Percentiles rank a stretch among this genome's conserved stretches.
Conservation (phyloP, 257 asterid genomes). For the Solanum peruvianum region DNA sequence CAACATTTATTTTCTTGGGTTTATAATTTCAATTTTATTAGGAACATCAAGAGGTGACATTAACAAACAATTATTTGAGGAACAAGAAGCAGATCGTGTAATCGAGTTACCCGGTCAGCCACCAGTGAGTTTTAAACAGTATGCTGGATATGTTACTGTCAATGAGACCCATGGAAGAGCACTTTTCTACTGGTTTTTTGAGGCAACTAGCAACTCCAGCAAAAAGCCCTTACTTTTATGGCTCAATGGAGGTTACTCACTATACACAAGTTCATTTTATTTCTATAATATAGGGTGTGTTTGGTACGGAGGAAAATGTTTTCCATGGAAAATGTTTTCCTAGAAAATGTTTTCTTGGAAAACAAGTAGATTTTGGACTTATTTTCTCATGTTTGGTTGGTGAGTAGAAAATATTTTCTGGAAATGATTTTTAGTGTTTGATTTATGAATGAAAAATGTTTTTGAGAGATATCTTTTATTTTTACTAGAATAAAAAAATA, state of each 20-base stretch:
- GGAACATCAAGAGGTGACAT: background rate
- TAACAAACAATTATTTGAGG: background rate
- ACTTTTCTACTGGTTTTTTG: slow-evolving; percentile 75
- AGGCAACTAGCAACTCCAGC: slow-evolving; percentile 31
- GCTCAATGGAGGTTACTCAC: slow-evolving; percentile 63
- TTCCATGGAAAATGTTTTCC: too few relatives aligned
- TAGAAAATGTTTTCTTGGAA: too few relatives aligned
- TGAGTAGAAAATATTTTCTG: too few relatives aligned
- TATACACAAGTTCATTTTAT: background rate
- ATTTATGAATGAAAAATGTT: too few relatives aligned
- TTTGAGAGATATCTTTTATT: too few relatives aligned
- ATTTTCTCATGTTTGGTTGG: too few relatives aligned
- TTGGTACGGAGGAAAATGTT: too few relatives aligned
- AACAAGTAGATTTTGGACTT: too few relatives aligned
- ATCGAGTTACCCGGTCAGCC: slow-evolving; percentile 61
- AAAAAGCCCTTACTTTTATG: slow-evolving; percentile 52
- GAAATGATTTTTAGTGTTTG: too few relatives aligned
- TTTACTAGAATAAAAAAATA: too few relatives aligned
- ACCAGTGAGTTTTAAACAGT: slow-evolving; percentile 44
- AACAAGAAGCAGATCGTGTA: slow-evolving; percentile 51
- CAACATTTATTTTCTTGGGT: background rate
- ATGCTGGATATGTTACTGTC: slow-evolving; percentile 62
- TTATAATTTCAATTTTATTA: background rate
- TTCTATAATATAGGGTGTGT: too few relatives aligned
- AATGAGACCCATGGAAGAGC: slow-evolving; percentile 63